Conservation (phyloP, 1,139 yeast species). For the Kodamaea anthophila region DNA sequence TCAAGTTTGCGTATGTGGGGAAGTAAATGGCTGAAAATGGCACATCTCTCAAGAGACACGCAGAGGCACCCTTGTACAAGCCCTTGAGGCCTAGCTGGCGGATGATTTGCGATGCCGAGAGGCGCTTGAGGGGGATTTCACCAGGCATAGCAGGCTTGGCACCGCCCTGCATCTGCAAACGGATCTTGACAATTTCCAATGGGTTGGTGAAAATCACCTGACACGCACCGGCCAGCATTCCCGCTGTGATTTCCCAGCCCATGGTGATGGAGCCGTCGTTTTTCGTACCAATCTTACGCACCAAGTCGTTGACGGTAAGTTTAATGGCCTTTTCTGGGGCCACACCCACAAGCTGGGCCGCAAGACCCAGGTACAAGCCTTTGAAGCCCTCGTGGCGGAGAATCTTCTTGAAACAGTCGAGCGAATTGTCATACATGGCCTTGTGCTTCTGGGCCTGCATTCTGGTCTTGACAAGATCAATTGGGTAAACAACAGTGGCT, state of each 20-base stretch:
- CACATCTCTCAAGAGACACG: conserved; percentile 90
- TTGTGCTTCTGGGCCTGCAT: conserved; percentile 92
- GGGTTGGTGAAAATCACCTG: conserved; percentile 97
- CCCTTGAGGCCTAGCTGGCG: conserved; percentile 79
- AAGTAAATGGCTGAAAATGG: conserved; percentile 96
- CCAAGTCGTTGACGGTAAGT: conserved; percentile 86
- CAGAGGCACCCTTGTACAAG: conserved; percentile 84
- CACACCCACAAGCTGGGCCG: conserved; percentile 93
- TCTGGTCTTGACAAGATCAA: conserved; percentile 91
- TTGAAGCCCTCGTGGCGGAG: conserved; percentile 69
- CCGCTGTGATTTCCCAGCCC: conserved; percentile 76
- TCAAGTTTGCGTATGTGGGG: conserved; percentile 94
- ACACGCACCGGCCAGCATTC: conserved; percentile 93
- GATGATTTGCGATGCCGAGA: conserved; percentile 68
- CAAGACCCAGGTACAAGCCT: conserved; percentile 91
- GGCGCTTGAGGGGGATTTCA: conserved; percentile 41
- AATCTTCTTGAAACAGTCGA: conserved; percentile 82
- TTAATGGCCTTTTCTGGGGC: conserved; percentile 98
- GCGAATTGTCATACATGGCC: conserved; percentile 68
- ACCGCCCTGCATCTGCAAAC: conserved; percentile 89
- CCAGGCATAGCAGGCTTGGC: conserved; percentile 44
- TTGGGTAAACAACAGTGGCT: conserved; percentile 96
- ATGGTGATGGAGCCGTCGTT: conserved; percentile 51
- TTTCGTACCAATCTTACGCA: conserved; percentile 66
- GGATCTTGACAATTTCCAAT: conserved; percentile 88